Evolutionary conservation across 2,329 filamentous ascomycete genomes (phyloP), one percentile per base, ranked within the genome.

Genomic region (Trichoderma pleuroti): DNA sequence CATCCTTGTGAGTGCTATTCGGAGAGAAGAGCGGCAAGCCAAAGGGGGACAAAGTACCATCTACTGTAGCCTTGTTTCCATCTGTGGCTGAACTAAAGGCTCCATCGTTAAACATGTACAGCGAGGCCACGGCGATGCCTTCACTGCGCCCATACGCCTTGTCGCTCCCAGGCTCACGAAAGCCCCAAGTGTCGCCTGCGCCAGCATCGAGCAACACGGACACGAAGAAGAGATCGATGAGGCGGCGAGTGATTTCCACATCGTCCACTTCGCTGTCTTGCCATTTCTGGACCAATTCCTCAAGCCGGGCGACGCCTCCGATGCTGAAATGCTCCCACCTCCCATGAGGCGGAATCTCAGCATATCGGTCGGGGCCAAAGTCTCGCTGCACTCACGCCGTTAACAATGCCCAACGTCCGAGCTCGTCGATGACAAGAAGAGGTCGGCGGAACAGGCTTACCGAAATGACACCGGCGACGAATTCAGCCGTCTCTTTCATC

Each of bases 301-400:
- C 78, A 9, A 88, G 78, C 39, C 88, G 86, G 49, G 84, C 80
- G 32, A 86, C 79, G 16, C 82, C 82, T 11, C 87, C 87, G 49
- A 88, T 84, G 16, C 89, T 85, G 73, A 90, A 90, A 78, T 90
- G 88, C 75, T 90, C 88, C 86, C 88, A 90, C 56, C 88, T 83
- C 10, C 84, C 87, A 72, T 88, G 86, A 11, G 86, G 84, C 0
- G 86, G 86, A 64, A 88, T 88, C 0, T 79, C 75, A 62, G 82
- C 71, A 73, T 78, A 85, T 21, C 77, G 80, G 71, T 85, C 80
- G 1, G 85, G 85, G 0, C 85, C 85, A 72, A 84, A 86, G 73
- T 86, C 85, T 21, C 85, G 82, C 85, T 86, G 39, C 8, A 4
- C 34, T 73, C 36, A 75, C 52, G 21, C 49, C 18, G 46, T 42